Percentiles rank a stretch among this genome's conserved stretches.
These are phyloP conservation scores for Potentilla sterilis DNA, from an alignment of 306 rosid genomes.

Conservation along the genomic window DNA sequence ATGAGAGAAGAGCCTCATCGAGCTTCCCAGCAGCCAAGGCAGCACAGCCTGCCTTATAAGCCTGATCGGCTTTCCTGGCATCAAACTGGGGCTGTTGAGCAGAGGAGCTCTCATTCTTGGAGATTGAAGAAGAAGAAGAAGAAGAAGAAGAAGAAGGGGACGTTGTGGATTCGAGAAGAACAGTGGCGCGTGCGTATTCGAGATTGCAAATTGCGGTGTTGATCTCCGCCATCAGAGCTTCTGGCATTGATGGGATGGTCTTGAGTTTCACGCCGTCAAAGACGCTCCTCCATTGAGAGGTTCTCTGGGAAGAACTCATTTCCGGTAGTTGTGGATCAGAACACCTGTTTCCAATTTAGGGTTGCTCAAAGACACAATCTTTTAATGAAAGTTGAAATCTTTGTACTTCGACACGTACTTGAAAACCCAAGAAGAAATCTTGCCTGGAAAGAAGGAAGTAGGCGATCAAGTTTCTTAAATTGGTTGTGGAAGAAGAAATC, in stretches of 20 bases:
- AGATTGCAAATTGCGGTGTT: conserved; percentile 73
- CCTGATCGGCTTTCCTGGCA: conserved; percentile 68
- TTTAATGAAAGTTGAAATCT: not conserved
- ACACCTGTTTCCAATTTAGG: conserved; percentile 7
- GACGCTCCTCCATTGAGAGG: conserved; percentile 63
- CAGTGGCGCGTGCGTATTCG: conserved; percentile 63
- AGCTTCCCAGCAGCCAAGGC: conserved; percentile 75
- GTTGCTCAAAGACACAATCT: not conserved
- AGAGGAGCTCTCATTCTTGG: conserved; percentile 10
- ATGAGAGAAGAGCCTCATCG: conserved; percentile 62
- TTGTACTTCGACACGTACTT: not conserved
- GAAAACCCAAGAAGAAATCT: not conserved
- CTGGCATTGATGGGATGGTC: conserved; percentile 66
- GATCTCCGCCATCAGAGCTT: conserved; percentile 73
- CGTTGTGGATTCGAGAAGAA: conserved; percentile 34
- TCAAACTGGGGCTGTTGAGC: conserved; percentile 35
- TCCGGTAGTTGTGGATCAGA: not conserved
- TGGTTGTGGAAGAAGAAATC: not conserved
- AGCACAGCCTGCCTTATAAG: conserved; percentile 79
- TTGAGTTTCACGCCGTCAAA: conserved; percentile 58
- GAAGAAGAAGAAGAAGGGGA: conserved; percentile 1
- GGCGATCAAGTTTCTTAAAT: not conserved
- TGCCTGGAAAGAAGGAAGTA: not conserved
- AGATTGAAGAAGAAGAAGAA: conserved; percentile 3
- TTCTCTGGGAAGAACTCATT: conserved; percentile 41